Base-by-base conservation (phyloP, 2,329 filamentous ascomycete genomes). In the Pseudogymnoascus verrucosus region DNA sequence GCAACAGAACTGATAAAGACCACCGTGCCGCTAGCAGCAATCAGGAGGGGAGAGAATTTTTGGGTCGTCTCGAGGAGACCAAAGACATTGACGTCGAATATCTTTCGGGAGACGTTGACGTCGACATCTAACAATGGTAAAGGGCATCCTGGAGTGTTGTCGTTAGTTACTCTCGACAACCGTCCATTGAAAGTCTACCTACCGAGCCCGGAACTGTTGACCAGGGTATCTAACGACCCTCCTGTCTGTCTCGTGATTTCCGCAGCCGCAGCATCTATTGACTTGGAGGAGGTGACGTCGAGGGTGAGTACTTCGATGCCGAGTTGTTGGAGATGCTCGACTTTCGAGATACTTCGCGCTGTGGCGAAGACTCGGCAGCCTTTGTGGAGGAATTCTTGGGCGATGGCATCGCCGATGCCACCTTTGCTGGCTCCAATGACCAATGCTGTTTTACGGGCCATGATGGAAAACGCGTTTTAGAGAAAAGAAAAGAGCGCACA, bases 151-250 rank as follows among this genome's bases (percentile, higher is more conserved):
- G 71, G 23, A 19, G 65, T 65, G 23, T 64, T 65, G 59, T 73
- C 71, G 36, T 68, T 67, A 5, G 11, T 3, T 62, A 23, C 34
- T 16, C 16, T 73, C 61, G 2, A 70, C 40, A 26, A 67, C 65
- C 19, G 23, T 51, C 23, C 16, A 23, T n/a, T 51, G 21, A 28
- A 51, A 51, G 42, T 28, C 23, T 26, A 14, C 44, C 23, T 63
- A 69, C 21, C 72, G 42, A 69, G 66, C 12, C 76, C 78, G 5
- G 78, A 75, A 68, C 80, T 80, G 67, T 81, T 80, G 57, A 80
- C 70, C 2, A 80, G 73, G 26, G 78, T 71, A 64, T 79, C 75
- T 11, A 80, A 71, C 14, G 65, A 74, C 12, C 75, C 75, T 23
- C 72, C 76, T 0, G 76, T 75, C 7, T 71, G 67, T 8, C 63